Evolutionary conservation across 768 basidiomycete species (phyloP).

Genomic region (Dacryopinax spathularia): DNA sequence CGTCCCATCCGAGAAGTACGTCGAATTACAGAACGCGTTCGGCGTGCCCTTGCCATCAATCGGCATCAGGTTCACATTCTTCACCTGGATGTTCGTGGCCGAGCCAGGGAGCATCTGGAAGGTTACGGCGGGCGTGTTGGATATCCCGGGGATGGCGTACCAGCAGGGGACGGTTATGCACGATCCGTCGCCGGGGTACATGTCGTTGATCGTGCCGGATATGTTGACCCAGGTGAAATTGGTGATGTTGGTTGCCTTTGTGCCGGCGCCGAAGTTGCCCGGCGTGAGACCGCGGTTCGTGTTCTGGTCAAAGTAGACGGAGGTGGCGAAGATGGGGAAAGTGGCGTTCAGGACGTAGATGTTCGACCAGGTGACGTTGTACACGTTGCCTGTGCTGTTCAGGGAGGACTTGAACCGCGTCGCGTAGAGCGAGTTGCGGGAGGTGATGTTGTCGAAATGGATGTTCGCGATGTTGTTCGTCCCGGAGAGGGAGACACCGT

Average conservation of each 20-base stretch:
- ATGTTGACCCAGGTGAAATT: constrained; percentile 12
- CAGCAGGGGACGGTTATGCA: constrained; percentile 1
- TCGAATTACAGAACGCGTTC: not conserved
- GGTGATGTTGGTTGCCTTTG: constrained; percentile 12
- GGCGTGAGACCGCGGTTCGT: constrained; percentile 11
- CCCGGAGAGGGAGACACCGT: constrained; percentile 11
- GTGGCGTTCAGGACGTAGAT: constrained; percentile 14
- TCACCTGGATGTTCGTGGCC: not conserved
- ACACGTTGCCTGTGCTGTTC: constrained; percentile 11
- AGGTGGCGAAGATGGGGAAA: constrained; percentile 13
- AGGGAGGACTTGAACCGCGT: constrained; percentile 13
- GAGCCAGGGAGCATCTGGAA: constrained; percentile 2
- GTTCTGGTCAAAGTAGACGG: constrained; percentile 13
- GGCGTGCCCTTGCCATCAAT: not conserved
- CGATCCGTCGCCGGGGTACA: constrained; percentile 4
- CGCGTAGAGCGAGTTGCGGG: constrained; percentile 9
- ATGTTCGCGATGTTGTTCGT: constrained; percentile 11
- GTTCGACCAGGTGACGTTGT: constrained; percentile 13
- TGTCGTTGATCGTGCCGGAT: constrained; percentile 12
- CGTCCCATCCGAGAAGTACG: not conserved
- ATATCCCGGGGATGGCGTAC: not conserved
- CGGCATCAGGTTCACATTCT: not conserved
- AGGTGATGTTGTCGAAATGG: constrained; percentile 11
- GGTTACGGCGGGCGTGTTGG: not conserved
- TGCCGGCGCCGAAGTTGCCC: constrained; percentile 7